These are phyloP conservation scores for Aquanectria penicillioides DNA, from an alignment of 2,329 filamentous ascomycete species.

Conservation along the genomic window DNA sequence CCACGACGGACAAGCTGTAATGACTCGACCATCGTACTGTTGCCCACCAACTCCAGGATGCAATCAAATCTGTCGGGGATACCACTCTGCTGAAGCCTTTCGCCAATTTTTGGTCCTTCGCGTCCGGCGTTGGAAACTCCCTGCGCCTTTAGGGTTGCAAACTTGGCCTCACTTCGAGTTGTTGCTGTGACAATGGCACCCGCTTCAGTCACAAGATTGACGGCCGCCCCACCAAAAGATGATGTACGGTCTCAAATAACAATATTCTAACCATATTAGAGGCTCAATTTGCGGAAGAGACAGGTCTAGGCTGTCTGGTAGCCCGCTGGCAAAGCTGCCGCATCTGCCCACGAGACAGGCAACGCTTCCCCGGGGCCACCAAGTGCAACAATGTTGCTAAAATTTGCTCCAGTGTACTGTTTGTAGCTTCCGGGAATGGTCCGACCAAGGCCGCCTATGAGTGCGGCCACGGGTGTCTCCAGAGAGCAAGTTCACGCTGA, in stretches of 20 bases:
- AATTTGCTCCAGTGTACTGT: slow-evolving; percentile 6
- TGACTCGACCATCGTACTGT: slow-evolving; percentile 6
- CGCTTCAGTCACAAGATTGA: slow-evolving; percentile 4
- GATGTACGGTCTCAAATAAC: slow-evolving; percentile 8
- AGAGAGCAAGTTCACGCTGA: no score
- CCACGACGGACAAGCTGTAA: background rate
- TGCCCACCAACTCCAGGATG: slow-evolving; percentile 3
- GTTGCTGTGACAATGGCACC: slow-evolving; percentile 14
- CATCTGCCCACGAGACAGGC: slow-evolving; percentile 18
- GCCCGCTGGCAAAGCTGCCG: slow-evolving; percentile 17
- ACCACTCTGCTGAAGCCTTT: background rate
- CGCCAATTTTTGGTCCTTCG: background rate
- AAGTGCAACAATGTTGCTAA: slow-evolving; percentile 12
- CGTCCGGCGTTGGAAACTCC: background rate
- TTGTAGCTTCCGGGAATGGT: slow-evolving; percentile 22
- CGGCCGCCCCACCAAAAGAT: slow-evolving; percentile 2
- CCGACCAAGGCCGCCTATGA: slow-evolving; percentile 24
- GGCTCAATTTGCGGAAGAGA: slow-evolving; percentile 17
- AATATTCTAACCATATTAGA: background rate
- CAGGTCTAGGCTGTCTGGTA: slow-evolving; percentile 24
- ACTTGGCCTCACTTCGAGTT: background rate
- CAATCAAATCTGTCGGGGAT: background rate
- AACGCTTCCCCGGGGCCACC: background rate
- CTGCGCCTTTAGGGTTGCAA: background rate
- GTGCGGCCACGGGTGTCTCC: slow-evolving; percentile 11